Percentiles rank a stretch among this genome's conserved stretches.
Evolutionary conservation across 2,329 filamentous ascomycete species (phyloP).

Genomic region (Trichoderma atrobrunneum): DNA sequence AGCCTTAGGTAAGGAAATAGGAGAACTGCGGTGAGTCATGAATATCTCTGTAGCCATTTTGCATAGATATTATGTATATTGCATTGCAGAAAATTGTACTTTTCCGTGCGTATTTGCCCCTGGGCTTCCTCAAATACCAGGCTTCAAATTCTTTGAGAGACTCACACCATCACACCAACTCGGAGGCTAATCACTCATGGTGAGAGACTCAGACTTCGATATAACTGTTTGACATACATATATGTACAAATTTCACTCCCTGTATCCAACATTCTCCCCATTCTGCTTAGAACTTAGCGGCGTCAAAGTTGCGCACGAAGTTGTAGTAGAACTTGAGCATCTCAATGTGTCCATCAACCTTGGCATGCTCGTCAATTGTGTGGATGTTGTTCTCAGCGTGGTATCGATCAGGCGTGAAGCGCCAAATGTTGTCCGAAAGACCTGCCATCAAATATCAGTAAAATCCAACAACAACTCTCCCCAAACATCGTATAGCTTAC

Average conservation of each 20-base stretch:
- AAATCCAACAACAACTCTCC: not conserved
- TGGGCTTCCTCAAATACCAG: not conserved
- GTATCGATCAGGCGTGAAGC: slow-evolving; percentile 41
- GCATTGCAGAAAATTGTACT: not conserved
- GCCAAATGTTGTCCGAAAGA: slow-evolving; percentile 29
- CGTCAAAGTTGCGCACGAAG: slow-evolving; percentile 45
- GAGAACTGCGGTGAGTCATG: not conserved
- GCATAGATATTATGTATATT: not conserved
- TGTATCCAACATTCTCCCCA: not conserved
- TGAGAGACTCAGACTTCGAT: not conserved
- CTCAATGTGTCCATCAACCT: slow-evolving; percentile 39
- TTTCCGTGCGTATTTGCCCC: not conserved
- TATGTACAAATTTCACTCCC: not conserved
- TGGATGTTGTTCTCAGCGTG: slow-evolving; percentile 35
- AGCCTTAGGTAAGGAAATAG: not conserved
- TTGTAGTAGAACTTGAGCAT: slow-evolving; percentile 44
- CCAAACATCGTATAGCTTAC: slow-evolving; percentile 24
- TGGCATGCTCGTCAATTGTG: slow-evolving; percentile 42
- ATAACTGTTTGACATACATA: not conserved
- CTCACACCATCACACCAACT: not conserved
- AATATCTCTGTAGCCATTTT: not conserved
- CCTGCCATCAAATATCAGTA: slow-evolving; percentile 27
- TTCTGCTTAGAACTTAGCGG: slow-evolving; percentile 13
- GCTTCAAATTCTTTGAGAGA: not conserved
- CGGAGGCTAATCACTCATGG: not conserved